A percentile compares a stretch with the other conserved stretches of the same genome.
Evolutionary conservation across 768 basidiomycete genomes (phyloP).

Genomic region (Boletus reticuloceps): DNA sequence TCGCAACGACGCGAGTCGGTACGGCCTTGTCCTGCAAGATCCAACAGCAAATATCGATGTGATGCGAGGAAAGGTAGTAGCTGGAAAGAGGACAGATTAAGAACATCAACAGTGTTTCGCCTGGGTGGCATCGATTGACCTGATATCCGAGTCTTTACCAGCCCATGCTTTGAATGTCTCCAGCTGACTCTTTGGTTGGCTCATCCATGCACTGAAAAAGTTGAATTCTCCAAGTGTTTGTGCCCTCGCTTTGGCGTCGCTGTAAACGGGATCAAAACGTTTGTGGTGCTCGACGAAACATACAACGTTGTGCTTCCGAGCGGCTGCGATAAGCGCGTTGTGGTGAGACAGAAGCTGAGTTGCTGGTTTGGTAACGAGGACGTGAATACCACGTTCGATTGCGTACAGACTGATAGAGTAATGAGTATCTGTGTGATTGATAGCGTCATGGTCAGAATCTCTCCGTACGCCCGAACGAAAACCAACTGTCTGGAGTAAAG

Average conservation of each 20-base stretch:
- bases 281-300: constrained; percentile 97
- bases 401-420: constrained; percentile 84
- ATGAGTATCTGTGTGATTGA: constrained; percentile 60
- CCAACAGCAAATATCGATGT: constrained; percentile 89
- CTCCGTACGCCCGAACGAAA: background rate
- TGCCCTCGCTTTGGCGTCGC: constrained; percentile 81
- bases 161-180: constrained; percentile 97
- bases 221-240: constrained; percentile 84
- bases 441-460: background rate
- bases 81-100: constrained; percentile 34
- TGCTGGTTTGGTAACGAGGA: constrained; percentile 91
- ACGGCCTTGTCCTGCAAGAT: constrained; percentile 73
- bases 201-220: constrained; percentile 98
- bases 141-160: constrained; percentile 91
- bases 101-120: background rate
- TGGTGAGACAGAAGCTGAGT: constrained; percentile 85
- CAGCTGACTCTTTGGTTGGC: constrained; percentile 91
- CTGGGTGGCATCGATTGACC: constrained; percentile 35
- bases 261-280: constrained; percentile 89
- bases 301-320: constrained; percentile 75
- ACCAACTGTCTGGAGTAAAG: constrained; percentile 87
- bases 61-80: constrained; percentile 94
- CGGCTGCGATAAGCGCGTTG: constrained; percentile 69
- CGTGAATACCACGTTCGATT: constrained; percentile 81
- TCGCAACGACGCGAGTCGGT: constrained; percentile 85